A percentile compares a stretch with the other conserved stretches of the same genome.
Conservation (phyloP, 208 protist species). For the Acanthamoeba royreba region DNA sequence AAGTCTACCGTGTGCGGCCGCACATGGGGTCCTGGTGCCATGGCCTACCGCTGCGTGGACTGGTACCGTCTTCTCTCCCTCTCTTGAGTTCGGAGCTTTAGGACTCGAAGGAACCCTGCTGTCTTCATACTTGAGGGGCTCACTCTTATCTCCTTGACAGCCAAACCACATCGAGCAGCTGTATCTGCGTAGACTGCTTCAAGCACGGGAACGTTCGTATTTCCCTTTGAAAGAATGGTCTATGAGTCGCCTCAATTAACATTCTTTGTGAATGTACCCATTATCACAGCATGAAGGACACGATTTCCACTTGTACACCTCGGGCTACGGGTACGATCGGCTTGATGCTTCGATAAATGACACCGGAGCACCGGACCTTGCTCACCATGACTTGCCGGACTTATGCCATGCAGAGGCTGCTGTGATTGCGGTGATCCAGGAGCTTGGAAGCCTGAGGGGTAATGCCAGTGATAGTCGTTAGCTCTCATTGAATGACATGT, state of each 20-base stretch:
- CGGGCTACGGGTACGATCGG: conserved; percentile 10
- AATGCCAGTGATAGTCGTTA: too few species aligned
- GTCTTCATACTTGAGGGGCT: not conserved
- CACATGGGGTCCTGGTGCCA: not conserved
- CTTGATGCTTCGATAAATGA: not conserved
- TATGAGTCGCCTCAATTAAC: not conserved
- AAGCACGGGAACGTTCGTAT: conserved; percentile 21
- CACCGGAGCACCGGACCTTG: too few species aligned
- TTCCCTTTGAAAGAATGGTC: not conserved
- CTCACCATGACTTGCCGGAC: not conserved
- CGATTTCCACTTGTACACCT: not conserved
- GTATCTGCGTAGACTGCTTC: conserved; percentile 40
- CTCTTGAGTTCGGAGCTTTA: not conserved
- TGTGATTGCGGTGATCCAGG: conserved; percentile 34
- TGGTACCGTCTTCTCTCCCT: not conserved
- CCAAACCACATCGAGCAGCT: not conserved
- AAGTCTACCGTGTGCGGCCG: conserved; percentile 28
- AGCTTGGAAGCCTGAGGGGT: not conserved
- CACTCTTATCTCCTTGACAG: not conserved
- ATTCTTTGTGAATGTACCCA: not conserved
- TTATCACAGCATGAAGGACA: not conserved
- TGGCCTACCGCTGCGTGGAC: conserved; percentile 30
- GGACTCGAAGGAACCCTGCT: not conserved
- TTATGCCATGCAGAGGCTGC: not conserved
- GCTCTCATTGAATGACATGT: too few species aligned